phyloP scores from a whole-genome alignment of 2,329 filamentous ascomycete genomes.

The Ophiosphaerella narmari region DNA sequence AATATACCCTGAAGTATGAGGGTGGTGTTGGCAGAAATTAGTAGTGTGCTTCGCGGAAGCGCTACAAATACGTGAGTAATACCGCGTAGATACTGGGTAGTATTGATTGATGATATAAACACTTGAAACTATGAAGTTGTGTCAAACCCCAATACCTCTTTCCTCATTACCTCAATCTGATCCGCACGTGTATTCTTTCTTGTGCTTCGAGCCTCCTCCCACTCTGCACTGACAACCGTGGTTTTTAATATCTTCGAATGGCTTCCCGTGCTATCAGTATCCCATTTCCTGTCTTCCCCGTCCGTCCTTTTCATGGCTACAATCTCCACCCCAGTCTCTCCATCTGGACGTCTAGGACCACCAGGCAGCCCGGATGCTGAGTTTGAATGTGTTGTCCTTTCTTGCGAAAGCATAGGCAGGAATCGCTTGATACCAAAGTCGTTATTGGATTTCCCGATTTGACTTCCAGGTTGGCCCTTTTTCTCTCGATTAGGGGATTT shows the following conservation, averaged over 20 bases:
- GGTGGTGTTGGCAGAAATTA: too few species aligned
- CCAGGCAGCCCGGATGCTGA: conserved; percentile 43
- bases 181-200: conserved; percentile 22
- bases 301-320: conserved; percentile 22
- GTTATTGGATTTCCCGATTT: conserved; percentile 20
- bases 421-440: conserved; percentile 33
- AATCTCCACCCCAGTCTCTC: conserved; percentile 39
- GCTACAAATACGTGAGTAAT: too few species aligned
- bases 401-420: conserved; percentile 35
- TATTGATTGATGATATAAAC: background rate
- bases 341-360: conserved; percentile 36
- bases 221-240: conserved; percentile 41
- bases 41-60: too few species aligned
- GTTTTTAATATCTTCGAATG: conserved; percentile 44
- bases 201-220: conserved; percentile 34
- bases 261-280: conserved; percentile 39
- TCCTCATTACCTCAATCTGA: conserved; percentile 27
- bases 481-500: conserved; percentile 6
- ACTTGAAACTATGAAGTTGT: too few species aligned
- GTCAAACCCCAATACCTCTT: too few species aligned
- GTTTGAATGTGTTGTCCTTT: conserved; percentile 34
- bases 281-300: conserved; percentile 33
- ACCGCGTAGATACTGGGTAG: background rate
- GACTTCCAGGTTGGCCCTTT: conserved; percentile 2
- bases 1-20: too few species aligned